These are phyloP conservation scores for Ophiostoma quercus DNA, from an alignment of 2,329 filamentous ascomycete genomes.

Conservation along the genomic window DNA sequence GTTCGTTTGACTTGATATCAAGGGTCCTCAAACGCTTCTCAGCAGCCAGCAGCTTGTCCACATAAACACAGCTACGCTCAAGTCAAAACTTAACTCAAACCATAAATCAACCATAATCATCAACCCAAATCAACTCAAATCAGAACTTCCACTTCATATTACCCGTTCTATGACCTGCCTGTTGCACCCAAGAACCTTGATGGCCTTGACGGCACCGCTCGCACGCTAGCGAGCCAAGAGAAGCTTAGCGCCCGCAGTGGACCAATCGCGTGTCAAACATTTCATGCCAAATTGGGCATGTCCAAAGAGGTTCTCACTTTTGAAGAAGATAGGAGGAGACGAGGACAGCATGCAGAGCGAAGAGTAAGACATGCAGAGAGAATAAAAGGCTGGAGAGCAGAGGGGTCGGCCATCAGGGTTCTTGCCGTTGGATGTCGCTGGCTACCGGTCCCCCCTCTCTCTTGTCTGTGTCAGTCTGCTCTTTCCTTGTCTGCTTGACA, in stretches of 20 bases:
- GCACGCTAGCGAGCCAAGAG: not conserved
- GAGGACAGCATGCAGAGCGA: not conserved
- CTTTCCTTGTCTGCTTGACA: not conserved
- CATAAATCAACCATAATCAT: not conserved
- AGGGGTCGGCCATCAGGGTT: not conserved
- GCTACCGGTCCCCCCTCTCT: not conserved
- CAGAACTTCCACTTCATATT: not conserved
- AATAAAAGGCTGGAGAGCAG: not conserved
- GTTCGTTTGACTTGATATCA: too few species aligned
- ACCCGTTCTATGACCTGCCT: not conserved
- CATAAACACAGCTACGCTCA: too few species aligned
- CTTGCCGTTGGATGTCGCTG: not conserved
- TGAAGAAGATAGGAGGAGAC: not conserved
- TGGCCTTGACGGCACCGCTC: not conserved
- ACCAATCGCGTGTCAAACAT: conserved; percentile 22
- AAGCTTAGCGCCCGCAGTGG: conserved; percentile 10
- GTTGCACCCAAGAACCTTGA: conserved; percentile 20
- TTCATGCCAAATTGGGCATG: conserved; percentile 5
- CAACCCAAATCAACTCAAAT: not conserved
- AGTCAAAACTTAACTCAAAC: too few species aligned
- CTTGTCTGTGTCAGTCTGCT: not conserved
- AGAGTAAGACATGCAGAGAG: not conserved
- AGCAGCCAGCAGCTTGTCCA: too few species aligned
- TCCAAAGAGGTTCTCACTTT: conserved; percentile 21
- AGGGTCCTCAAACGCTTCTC: too few species aligned